Evolutionary conservation across 2,329 filamentous ascomycete species (phyloP), one percentile per base, ranked within the genome.

Genomic region (Akanthomyces muscarius): DNA sequence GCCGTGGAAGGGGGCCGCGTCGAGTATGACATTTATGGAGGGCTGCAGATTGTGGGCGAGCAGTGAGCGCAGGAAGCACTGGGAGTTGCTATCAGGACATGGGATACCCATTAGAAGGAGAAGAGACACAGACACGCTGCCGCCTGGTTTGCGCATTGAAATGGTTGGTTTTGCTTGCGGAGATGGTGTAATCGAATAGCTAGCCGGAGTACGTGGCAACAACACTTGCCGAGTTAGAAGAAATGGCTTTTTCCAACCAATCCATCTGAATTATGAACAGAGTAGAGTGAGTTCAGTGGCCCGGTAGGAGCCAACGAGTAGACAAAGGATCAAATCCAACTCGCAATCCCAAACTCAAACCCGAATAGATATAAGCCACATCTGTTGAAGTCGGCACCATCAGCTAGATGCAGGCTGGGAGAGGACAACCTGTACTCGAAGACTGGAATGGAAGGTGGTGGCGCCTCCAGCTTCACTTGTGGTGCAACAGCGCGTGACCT

Each of bases 1-100:
- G 85, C 84, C 38, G 87, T 88, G 3, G 76, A 84, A 57, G 80
- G 83, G 64, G 82, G 84, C 1, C 75, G 84, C 50, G 83, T 89
- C 63, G 79, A 77, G 44, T 86, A 83, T 66, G 81, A 86, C 63
- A 76, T 80, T n/a, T 64, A 63, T 0, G 84, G 84, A 0, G 75
- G 74, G 5, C 68, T 86, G 67, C 74, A 72, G 63, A 81, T 85
- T 45, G 13, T 79, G 61, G 69, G 72, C n/a, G 36, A 51, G 23
- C 5, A 36, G 25, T 45, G 48, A 54, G n/a, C 11, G 21, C 21
- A 21, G 21, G 4, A 18, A 6, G 47, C n/a, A n/a, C 21, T n/a
- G 5, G 23, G 13, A 41, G 36, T 25, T 42, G 52, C 16, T 44
- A 6, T 44, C 42, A 16, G 14, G 42, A 44, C 42, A 47, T 23